Evolutionary conservation across 1,139 yeast genomes (phyloP), one percentile per base, ranked within the genome.

Genomic region (Lipomyces yarrowii): DNA sequence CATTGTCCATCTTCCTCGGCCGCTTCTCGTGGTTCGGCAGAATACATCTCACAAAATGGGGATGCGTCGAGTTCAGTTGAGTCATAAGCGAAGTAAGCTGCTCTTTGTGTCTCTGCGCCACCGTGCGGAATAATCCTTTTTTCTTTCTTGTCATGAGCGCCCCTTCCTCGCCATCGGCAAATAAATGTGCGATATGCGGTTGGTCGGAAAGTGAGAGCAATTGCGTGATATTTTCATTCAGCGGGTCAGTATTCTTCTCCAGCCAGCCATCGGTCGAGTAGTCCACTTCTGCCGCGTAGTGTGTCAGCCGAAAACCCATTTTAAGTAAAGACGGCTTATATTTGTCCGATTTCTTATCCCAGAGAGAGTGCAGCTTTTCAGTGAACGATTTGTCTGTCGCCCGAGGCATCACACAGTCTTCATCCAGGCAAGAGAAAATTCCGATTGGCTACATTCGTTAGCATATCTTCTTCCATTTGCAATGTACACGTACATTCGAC

Each of bases 41-140:
- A 64, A 96, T 96, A 77, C 99, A 96, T 73, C 99, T 85, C 37
- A 96, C 98, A 76, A 96, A 96, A 76, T 94, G 99, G 1, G 99
- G 99, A 74, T 91, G 96, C 0, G 99, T 94, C 21, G 86, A 81
- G 15, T 86, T 83, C 53, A 96, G 80, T 71, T 91, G 96, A 8
- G 82, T 83, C 88, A 96, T 87, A 60, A 96, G 81, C 53, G 85
- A 83, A 30, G 79, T 79, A 60, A 94, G 83, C 76, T 96, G 98
- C 71, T 91, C 96, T 73, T 91, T 91, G 75, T 81, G 83, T 11
- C 80, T 74, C 71, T 87, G 91, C 0, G 97, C 93, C 6, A 93
- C 94, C 0, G 98, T 93, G 74, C 94, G 86, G 73, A 89, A 85
- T 66, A 82, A 74, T 3, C 85, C 84, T 74, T 82, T 74, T 62